Conservation (phyloP, 331 rosid species). For the Acacia concinna region DNA sequence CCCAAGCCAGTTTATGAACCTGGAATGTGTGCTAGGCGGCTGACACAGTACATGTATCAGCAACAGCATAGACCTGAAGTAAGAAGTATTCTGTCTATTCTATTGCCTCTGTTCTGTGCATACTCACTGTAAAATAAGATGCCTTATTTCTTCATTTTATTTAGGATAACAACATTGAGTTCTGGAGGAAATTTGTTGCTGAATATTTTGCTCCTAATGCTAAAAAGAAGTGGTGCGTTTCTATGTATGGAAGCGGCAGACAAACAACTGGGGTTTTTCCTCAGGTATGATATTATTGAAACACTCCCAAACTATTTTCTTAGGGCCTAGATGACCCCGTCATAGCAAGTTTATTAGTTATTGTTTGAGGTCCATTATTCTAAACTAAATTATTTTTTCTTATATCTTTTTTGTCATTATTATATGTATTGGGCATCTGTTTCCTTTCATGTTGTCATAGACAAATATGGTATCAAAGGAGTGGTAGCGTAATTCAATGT, state of each 20-base stretch:
- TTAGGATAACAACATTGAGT: slow-evolving; percentile 90
- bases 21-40: slow-evolving; percentile 92
- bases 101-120: slow-evolving; percentile 7
- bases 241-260: slow-evolving; percentile 91
- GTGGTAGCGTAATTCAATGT: background rate
- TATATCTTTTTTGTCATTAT: slow-evolving; percentile 18
- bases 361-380: slow-evolving; percentile 10
- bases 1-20: slow-evolving; percentile 91
- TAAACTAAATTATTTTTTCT: slow-evolving; percentile 13
- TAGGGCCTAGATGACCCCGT: slow-evolving; percentile 31
- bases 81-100: slow-evolving; percentile 26
- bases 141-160: slow-evolving; percentile 31
- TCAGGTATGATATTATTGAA: slow-evolving; percentile 64
- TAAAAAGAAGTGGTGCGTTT: slow-evolving; percentile 97
- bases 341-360: slow-evolving; percentile 31
- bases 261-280: slow-evolving; percentile 95
- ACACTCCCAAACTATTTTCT: slow-evolving; percentile 29
- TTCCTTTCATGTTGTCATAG: slow-evolving; percentile 1
- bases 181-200: slow-evolving; percentile 95
- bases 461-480: slow-evolving; percentile 20
- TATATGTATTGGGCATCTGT: background rate
- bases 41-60: slow-evolving; percentile 85
- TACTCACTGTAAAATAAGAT: slow-evolving; percentile 10
- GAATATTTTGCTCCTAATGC: slow-evolving; percentile 94
- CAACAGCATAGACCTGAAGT: slow-evolving; percentile 94